Base-by-base conservation (phyloP, 1,139 yeast genomes). In the Blastobotrys serpentis region DNA sequence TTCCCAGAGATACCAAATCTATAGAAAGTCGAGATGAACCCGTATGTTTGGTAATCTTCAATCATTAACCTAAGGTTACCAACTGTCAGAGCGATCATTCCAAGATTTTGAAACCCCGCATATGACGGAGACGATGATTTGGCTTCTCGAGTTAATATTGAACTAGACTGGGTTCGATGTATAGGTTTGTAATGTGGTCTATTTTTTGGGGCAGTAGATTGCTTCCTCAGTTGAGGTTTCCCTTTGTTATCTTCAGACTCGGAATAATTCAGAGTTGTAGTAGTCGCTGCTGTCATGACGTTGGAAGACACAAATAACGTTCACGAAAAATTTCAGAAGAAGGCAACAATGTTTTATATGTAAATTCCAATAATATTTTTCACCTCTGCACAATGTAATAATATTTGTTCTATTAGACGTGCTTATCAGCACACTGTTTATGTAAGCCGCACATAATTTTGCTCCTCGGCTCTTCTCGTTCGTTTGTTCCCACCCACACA, bases 81-180 rank as follows among this genome's bases (percentile, higher is more conserved):
- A 25, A 65, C 62, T 19, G 65, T 58, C 43, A 72, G 59, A 2
- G 70, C 60, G 14, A 72, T 66, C 65, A 71, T 62, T 13, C 69
- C 64, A 34, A 73, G 57, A 52, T 72, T 72, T 43, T 67, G 67
- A 55, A 72, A 67, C 17, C 76, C 76, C 2, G 66, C 60, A 46
- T 57, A 63, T 13, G 65, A 59, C 6, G 63, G 55, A 46, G 41
- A 32, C 25, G 37, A 21, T 11, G 13, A 10, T 21, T 23, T 48
- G 26, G 51, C 48, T 36, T 49, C 55, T 6, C 50, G 47, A 22
- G 64, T 56, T 16, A 60, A 48, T 22, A 59, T 51, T 4, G 64
- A 59, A 8, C 54, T 54, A 7, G 53, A 41, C 4, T 56, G 47
- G 8, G 34, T 32, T 16, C 48, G 36, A 46, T 59, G 62, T 2